Percentiles rank a stretch among this genome's conserved stretches.
phyloP scores from a whole-genome alignment of 1,139 yeast species.

The Groenewaldozyma auringiensis region DNA sequence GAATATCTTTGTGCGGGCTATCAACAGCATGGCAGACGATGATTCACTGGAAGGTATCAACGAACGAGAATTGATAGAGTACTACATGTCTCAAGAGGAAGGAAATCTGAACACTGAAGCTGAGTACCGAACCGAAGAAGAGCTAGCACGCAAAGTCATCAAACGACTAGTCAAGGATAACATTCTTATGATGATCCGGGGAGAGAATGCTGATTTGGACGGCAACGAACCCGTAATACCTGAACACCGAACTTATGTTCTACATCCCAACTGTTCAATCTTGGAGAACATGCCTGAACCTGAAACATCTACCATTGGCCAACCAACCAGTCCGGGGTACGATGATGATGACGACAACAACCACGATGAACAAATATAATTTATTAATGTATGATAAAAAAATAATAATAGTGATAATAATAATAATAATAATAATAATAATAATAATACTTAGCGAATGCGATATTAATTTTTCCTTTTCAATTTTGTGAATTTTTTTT shows the following conservation, averaged over 20 bases:
- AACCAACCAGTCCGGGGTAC: neutral
- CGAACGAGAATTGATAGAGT: constrained; percentile 61
- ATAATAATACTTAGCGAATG: too few relatives aligned
- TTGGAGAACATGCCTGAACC: constrained; percentile 9
- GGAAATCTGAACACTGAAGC: constrained; percentile 61
- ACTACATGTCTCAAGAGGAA: constrained; percentile 75
- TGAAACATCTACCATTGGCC: neutral
- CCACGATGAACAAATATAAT: neutral
- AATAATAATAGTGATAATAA: too few relatives aligned
- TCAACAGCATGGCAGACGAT: constrained; percentile 31
- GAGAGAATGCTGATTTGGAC: constrained; percentile 37
- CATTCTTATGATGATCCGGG: constrained; percentile 73
- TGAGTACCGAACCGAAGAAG: constrained; percentile 64
- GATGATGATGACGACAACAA: too few relatives aligned
- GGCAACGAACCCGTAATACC: constrained; percentile 29
- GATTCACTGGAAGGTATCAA: constrained; percentile 49
- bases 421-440: too few relatives aligned
- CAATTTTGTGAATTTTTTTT: too few relatives aligned
- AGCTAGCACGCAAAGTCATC: constrained; percentile 70
- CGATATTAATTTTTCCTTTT: too few relatives aligned
- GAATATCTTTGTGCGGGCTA: constrained; percentile 67
- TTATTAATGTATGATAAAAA: too few relatives aligned
- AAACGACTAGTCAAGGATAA: constrained; percentile 80
- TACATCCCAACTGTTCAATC: constrained; percentile 76
- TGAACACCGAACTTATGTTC: constrained; percentile 49